phyloP scores from a whole-genome alignment of 257 asterid genomes.

The Datura wrightii region DNA sequence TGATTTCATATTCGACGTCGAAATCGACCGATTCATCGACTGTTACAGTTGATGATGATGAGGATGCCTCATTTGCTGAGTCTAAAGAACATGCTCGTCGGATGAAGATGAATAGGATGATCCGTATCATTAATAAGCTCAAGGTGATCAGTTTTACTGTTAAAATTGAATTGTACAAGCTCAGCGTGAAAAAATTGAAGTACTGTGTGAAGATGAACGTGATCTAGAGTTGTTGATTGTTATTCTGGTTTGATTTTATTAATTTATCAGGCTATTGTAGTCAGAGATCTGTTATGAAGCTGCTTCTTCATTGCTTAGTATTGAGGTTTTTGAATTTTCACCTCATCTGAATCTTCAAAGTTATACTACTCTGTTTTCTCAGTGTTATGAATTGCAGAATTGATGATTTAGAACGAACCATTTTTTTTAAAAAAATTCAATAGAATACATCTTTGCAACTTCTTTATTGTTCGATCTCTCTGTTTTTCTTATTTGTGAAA shows the following conservation, averaged over 20 bases:
- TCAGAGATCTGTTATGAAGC: not conserved
- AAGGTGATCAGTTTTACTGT: slow-evolving; percentile 19
- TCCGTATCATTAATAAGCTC: slow-evolving; percentile 11
- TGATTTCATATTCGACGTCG: not conserved
- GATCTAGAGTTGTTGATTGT: not conserved
- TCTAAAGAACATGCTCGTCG: slow-evolving; percentile 15
- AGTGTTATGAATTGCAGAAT: not conserved
- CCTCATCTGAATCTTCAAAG: not conserved
- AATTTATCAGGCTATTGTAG: not conserved
- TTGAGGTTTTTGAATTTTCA: not conserved
- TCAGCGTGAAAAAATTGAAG: not conserved
- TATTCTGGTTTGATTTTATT: not conserved
- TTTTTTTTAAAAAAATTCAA: not conserved
- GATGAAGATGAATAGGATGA: slow-evolving; percentile 19
- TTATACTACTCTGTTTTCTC: not conserved
- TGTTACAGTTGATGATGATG: slow-evolving; percentile 18
- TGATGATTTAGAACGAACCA: not conserved
- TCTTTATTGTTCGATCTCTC: no score
- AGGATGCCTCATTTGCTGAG: slow-evolving; percentile 17
- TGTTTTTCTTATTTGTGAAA: not conserved
- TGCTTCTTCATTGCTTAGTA: not conserved
- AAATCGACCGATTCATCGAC: slow-evolving; percentile 16
- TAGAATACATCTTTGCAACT: no score
- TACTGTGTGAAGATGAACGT: not conserved
- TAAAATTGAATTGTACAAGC: not conserved